These are phyloP conservation scores for Microbotryum saponariae DNA, from an alignment of 1,284 basidiomycete species.

Conservation along the genomic window DNA sequence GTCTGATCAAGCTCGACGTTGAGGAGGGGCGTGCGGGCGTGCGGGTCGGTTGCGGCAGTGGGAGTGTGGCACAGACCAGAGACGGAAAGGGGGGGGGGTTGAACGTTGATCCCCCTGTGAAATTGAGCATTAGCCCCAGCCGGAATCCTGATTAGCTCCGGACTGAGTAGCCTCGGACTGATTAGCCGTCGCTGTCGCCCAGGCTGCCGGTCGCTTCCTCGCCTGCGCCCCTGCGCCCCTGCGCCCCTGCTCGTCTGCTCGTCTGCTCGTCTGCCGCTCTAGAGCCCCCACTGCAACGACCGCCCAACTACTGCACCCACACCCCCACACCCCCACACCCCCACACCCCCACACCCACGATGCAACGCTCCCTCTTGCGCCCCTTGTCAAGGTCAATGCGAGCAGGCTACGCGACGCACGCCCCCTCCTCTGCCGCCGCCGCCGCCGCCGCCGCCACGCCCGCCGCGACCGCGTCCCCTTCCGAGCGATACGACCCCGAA, in stretches of 20 bases:
- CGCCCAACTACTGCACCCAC: neutral
- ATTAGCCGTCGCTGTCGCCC: neutral
- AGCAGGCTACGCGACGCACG: neutral
- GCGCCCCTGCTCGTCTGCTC: no score
- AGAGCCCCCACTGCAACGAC: neutral
- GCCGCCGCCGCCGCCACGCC: constrained; percentile 13
- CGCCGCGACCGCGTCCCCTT: constrained; percentile 10
- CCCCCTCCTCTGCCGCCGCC: constrained; percentile 14
- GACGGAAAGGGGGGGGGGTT: no score
- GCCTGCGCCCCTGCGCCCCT: no score
- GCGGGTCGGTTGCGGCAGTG: no score
- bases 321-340: no score
- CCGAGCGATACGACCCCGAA: constrained; percentile 25
- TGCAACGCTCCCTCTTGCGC: neutral
- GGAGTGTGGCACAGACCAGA: no score
- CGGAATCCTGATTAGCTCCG: neutral
- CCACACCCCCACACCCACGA: neutral
- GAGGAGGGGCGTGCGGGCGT: no score
- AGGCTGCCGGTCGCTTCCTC: neutral
- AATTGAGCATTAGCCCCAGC: no score
- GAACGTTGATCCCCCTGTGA: no score
- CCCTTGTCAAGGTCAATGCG: neutral
- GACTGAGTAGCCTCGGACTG: neutral
- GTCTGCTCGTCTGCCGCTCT: no score
- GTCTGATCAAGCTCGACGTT: no score